Evolutionary conservation across 129 eudicot genomes (phyloP).

Genomic region (Pseudognaphalium luteoalbum): DNA sequence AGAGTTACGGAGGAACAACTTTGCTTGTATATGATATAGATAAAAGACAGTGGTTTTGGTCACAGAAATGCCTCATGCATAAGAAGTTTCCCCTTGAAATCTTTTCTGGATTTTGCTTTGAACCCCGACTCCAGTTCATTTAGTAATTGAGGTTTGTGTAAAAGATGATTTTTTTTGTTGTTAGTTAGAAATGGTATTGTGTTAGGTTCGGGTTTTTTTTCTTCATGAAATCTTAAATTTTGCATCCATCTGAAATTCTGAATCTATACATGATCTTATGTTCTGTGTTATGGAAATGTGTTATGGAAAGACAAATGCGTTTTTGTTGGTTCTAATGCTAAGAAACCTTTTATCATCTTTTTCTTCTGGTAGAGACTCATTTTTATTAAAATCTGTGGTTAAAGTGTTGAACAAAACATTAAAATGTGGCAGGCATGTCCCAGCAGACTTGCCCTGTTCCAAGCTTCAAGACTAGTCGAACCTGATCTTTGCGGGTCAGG

Average conservation of each 20-base stretch:
- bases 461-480: not conserved
- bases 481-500: not conserved
- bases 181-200: constrained; percentile 1
- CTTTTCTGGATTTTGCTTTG: constrained; percentile 61
- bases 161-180: not conserved
- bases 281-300: not conserved
- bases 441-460: not conserved
- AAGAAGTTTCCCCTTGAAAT: constrained; percentile 54
- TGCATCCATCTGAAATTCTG: not conserved
- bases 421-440: no score
- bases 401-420: not conserved
- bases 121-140: constrained; percentile 38
- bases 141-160: not conserved
- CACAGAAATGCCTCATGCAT: constrained; percentile 35
- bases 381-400: not conserved
- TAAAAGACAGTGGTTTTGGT: constrained; percentile 47
- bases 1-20: constrained; percentile 49
- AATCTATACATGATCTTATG: constrained; percentile 16
- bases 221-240: constrained; percentile 19
- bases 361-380: not conserved
- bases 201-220: not conserved
- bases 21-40: constrained; percentile 50
- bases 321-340: not conserved
- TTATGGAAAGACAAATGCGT: constrained; percentile 16
- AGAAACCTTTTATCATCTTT: not conserved